A percentile compares a stretch with the other conserved stretches of the same genome.
Evolutionary conservation across 1,284 basidiomycete species (phyloP).

Genomic region (Rhizoctonia solani): DNA sequence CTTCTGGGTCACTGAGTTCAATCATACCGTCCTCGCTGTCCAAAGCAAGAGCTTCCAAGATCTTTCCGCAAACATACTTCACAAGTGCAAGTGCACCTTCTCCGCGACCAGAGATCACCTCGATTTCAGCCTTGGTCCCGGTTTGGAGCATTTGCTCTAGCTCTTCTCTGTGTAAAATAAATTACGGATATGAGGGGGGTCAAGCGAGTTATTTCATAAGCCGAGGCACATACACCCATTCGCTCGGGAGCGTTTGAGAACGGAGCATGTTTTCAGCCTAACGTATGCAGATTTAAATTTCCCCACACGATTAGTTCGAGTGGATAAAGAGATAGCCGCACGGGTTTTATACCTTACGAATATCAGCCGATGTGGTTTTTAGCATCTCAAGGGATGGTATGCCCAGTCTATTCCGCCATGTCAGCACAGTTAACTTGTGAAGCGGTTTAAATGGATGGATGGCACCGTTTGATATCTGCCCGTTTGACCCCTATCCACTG

Average conservation of each 20-base stretch:
- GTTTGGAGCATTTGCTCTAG: constrained; percentile 76
- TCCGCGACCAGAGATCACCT: constrained; percentile 56
- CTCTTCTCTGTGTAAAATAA: constrained; percentile 60
- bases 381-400: constrained; percentile 10
- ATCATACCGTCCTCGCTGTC: background rate
- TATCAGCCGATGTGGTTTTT: background rate
- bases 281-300: background rate
- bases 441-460: constrained; percentile 39
- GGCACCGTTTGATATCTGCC: constrained; percentile 68
- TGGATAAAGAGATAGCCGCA: background rate
- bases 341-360: background rate
- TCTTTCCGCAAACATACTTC: constrained; percentile 5
- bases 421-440: background rate
- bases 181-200: too few species aligned
- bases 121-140: constrained; percentile 86
- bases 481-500: constrained; percentile 80
- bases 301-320: too few species aligned
- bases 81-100: constrained; percentile 4
- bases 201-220: background rate
- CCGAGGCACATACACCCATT: constrained; percentile 76
- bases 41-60: background rate
- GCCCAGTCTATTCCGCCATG: constrained; percentile 9
- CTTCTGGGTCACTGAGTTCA: background rate
- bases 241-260: constrained; percentile 39
- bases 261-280: constrained; percentile 73